Percentiles rank a stretch among this genome's conserved stretches.
phyloP scores from a whole-genome alignment of 345 rosid genomes.

The Sisymbrium altissimum region DNA sequence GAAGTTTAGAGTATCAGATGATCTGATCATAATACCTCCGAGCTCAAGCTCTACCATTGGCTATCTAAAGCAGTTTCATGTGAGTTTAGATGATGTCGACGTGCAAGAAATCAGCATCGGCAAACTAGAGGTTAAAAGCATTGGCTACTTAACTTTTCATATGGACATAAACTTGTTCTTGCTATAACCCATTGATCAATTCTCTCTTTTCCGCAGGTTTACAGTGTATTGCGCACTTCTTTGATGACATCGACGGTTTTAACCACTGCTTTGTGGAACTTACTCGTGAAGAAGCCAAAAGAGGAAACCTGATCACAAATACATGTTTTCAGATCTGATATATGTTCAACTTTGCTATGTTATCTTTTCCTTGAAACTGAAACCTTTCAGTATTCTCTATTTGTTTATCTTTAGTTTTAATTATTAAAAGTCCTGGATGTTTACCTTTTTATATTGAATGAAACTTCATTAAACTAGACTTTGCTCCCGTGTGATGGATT shows the following conservation, averaged over 20 bases:
- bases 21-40: not conserved
- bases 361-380: not conserved
- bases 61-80: not conserved
- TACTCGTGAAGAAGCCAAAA: not conserved
- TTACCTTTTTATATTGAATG: not conserved
- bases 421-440: not conserved
- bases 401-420: not conserved
- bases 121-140: not conserved
- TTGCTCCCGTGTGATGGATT: not conserved
- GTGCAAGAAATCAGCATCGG: not conserved
- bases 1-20: not conserved
- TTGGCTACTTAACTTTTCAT: not conserved
- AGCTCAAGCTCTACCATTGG: not conserved
- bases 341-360: not conserved
- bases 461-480: not conserved
- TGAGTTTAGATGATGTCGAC: not conserved
- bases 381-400: not conserved
- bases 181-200: not conserved
- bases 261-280: not conserved
- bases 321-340: not conserved
- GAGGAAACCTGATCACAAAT: not conserved
- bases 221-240: not conserved
- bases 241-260: not conserved
- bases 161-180: not conserved
- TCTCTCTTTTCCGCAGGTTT: not conserved